Base-by-base conservation (phyloP, 331 rosid genomes). In the Prunus yedoensis region DNA sequence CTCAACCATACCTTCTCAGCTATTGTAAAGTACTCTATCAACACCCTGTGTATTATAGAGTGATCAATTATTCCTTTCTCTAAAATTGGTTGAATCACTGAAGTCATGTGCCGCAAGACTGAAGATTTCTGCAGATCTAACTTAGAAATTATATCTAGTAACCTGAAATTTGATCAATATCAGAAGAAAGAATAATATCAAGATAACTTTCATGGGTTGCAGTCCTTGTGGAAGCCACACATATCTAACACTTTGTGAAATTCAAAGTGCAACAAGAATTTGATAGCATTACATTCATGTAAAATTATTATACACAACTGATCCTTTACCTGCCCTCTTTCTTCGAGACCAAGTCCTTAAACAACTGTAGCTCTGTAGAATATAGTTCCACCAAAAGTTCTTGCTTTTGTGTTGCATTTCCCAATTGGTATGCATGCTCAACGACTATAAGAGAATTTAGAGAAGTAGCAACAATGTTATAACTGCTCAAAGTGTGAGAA, bases 61-160 rank as follows among this genome's bases (percentile, higher is more conserved):
- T 94, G 97, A 60, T 94, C 97, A 80, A 94, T 91, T 77, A 94
- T 92, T 85, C 97, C 97, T 85, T 94, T 94, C 82, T 94, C 99
- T 74, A 94, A 79, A 87, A 94, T 92, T 46, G 99, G 99, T 73
- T 90, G 96, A 80, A 94, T 85, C 75, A 92, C 89, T 23, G 89
- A 75, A 0, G 83, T 43, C 97, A 94, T 94, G 79, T 92, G 92
- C 80, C 93, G 85, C 20, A 87, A 51, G 83, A 94, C 99, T 10
- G 97, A 87, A 59, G 87, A 81, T 87, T 89, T 94, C 69, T 88
- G 90, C 51, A 94, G 91, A 77, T 81, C 80, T 79, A 94, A 80
- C 86, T 92, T 94, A 73, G 94, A 82, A 56, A 94, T 92, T 66
- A 92, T 69, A 70, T 94, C 97, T 50, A 77, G 49, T 74, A 94